Conservation (phyloP, 768 basidiomycete genomes). For the Hygrocybe punicea region DNA sequence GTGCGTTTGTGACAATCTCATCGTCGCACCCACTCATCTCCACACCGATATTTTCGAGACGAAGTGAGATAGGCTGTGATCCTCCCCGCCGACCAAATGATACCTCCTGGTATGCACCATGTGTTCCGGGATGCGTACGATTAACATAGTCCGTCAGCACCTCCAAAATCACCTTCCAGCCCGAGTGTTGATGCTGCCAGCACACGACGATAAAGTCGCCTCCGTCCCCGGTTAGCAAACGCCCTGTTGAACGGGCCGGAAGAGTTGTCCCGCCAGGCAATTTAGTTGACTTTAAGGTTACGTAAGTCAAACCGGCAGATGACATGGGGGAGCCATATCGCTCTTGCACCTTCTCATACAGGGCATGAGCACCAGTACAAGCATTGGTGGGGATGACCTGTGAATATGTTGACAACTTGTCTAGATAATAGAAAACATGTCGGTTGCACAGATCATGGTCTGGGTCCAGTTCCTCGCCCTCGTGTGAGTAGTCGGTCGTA, state of each 20-base stretch:
- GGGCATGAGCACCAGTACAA: slow-evolving; percentile 63
- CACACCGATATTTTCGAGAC: slow-evolving; percentile 67
- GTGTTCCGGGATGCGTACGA: slow-evolving; percentile 43
- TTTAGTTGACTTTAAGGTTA: slow-evolving; percentile 61
- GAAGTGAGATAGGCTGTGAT: slow-evolving; percentile 42
- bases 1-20: slow-evolving; percentile 60
- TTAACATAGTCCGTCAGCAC: slow-evolving; percentile 74
- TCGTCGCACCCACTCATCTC: slow-evolving; percentile 64
- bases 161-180: slow-evolving; percentile 84
- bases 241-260: slow-evolving; percentile 62
- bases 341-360: slow-evolving; percentile 67
- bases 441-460: slow-evolving; percentile 59
- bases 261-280: slow-evolving; percentile 76
- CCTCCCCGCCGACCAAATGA: slow-evolving; percentile 49
- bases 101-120: slow-evolving; percentile 47
- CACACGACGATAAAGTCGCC: slow-evolving; percentile 66
- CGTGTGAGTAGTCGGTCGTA: slow-evolving; percentile 45
- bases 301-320: slow-evolving; percentile 53
- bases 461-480: slow-evolving; percentile 38
- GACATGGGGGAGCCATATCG: slow-evolving; percentile 51
- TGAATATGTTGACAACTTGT: slow-evolving; percentile 67
- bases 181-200: slow-evolving; percentile 81
- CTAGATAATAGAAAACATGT: slow-evolving; percentile 74
- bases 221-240: slow-evolving; percentile 67
- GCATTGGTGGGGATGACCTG: slow-evolving; percentile 63